Evolutionary conservation across 2,329 filamentous ascomycete genomes (phyloP).

Genomic region (Sarocladiaceae sp.): DNA sequence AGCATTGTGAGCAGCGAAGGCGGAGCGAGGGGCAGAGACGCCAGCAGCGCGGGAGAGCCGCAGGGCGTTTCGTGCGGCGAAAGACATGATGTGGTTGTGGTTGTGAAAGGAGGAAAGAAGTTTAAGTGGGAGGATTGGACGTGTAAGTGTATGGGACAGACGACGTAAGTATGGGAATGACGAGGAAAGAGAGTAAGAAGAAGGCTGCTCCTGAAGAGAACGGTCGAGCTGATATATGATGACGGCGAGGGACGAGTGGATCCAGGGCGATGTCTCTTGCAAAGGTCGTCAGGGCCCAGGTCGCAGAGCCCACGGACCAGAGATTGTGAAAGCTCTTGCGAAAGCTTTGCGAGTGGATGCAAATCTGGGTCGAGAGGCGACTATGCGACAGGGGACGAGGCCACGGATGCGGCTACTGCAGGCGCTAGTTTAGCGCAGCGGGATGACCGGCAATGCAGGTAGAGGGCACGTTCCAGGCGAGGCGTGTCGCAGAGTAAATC

Average conservation of each 20-base stretch:
- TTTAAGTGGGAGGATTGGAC: constrained; percentile 6
- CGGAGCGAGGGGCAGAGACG: constrained; percentile 18
- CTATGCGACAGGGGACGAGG: constrained; percentile 2
- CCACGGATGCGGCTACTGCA: constrained; percentile 8
- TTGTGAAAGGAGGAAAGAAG: constrained; percentile 10
- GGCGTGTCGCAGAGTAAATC: constrained; percentile 1
- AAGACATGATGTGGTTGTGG: constrained; percentile 26
- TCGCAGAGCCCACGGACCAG: constrained; percentile 3
- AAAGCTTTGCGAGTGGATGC: constrained; percentile 7
- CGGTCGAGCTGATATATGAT: constrained; percentile 12
- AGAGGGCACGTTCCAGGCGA: constrained; percentile 9
- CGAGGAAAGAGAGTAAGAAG: background rate
- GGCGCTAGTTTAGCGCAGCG: constrained; percentile 9
- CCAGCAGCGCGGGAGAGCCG: constrained; percentile 26
- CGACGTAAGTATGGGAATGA: background rate
- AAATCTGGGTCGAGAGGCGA: constrained; percentile 11
- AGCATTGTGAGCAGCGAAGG: constrained; percentile 17
- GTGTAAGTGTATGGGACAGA: background rate
- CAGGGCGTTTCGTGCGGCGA: constrained; percentile 27
- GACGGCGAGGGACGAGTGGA: constrained; percentile 6
- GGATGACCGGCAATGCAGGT: constrained; percentile 12
- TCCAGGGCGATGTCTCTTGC: background rate
- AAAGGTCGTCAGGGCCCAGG: constrained; percentile 6
- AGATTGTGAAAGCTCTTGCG: constrained; percentile 7
- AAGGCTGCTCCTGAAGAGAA: background rate